These are phyloP conservation scores for Chlorella ohadii DNA, from an alignment of 139 green algal species.

Conservation along the genomic window DNA sequence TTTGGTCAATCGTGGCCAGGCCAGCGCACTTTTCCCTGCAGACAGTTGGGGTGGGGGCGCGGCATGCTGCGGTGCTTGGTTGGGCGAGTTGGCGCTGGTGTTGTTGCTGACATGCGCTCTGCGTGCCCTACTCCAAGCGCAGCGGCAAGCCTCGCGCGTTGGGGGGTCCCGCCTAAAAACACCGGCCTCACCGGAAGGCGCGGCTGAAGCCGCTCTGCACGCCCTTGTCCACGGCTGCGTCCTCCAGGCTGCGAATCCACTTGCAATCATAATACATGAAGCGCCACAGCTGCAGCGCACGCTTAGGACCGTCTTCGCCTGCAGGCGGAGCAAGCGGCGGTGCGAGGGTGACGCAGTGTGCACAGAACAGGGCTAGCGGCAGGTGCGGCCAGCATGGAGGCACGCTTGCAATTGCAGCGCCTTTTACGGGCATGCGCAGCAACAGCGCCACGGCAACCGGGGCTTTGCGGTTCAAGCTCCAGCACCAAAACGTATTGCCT, in stretches of 20 bases:
- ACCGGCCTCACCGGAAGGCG: constrained; percentile 44
- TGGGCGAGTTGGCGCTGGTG: no score
- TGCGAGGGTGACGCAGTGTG: neutral
- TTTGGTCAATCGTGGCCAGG: constrained; percentile 58
- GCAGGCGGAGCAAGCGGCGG: neutral
- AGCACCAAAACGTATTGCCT: no score
- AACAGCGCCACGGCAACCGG: no score
- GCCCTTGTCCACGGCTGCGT: constrained; percentile 43
- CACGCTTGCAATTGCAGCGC: no score
- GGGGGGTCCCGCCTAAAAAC: no score
- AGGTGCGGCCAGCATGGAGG: no score
- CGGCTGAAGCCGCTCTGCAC: constrained; percentile 65
- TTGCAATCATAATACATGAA: constrained; percentile 83
- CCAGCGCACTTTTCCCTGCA: constrained; percentile 44
- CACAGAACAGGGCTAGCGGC: neutral
- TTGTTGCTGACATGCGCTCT: no score
- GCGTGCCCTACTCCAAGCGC: no score
- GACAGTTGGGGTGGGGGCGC: neutral
- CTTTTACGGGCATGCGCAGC: no score
- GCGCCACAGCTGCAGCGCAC: constrained; percentile 83
- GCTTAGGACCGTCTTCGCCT: constrained; percentile 57
- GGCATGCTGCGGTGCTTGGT: no score
- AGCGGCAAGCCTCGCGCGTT: no score
- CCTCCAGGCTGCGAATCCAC: constrained; percentile 61
- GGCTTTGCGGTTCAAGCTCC: no score